Percentiles rank a stretch among this genome's conserved stretches.
These are phyloP conservation scores for Ecytonucleospora hepatopenaei DNA, from an alignment of 371 early-diverging fungal genomes.

Conservation along the genomic window DNA sequence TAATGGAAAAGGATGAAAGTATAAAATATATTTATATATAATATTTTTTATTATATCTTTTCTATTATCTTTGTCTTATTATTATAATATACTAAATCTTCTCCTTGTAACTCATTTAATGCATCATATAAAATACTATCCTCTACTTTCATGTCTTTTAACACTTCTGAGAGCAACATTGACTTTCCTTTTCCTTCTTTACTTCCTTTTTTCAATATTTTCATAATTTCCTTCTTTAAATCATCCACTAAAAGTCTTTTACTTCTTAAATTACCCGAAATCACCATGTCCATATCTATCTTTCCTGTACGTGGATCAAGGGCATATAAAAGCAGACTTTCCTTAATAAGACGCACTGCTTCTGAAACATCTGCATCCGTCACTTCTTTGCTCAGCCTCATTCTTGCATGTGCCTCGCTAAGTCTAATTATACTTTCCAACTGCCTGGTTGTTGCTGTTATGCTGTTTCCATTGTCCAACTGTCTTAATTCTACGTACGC, in stretches of 20 bases:
- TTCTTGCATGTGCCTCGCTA: slow-evolving; percentile 87
- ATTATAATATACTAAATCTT: slow-evolving; percentile 24
- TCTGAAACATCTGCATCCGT: slow-evolving; percentile 68
- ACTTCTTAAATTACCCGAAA: slow-evolving; percentile 64
- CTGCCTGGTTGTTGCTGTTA: slow-evolving; percentile 92
- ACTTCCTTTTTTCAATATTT: slow-evolving; percentile 24
- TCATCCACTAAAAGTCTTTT: slow-evolving; percentile 39
- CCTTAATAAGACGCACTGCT: slow-evolving; percentile 69
- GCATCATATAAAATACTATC: slow-evolving; percentile 35
- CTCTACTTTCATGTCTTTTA: slow-evolving; percentile 18
- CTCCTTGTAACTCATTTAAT: slow-evolving; percentile 31
- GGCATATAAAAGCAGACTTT: slow-evolving; percentile 80
- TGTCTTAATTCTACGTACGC: slow-evolving; percentile 75
- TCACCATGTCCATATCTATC: slow-evolving; percentile 85
- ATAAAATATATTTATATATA: not conserved
- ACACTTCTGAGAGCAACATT: slow-evolving; percentile 4
- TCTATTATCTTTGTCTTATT: slow-evolving; percentile 14
- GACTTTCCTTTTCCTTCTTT: slow-evolving; percentile 9
- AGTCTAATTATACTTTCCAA: slow-evolving; percentile 94
- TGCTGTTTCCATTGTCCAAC: slow-evolving; percentile 65
- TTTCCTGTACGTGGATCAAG: slow-evolving; percentile 91
- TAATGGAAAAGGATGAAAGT: not conserved
- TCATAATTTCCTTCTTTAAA: slow-evolving; percentile 44
- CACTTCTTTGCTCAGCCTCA: slow-evolving; percentile 64
- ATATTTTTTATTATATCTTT: slow-evolving; percentile 8